These are phyloP conservation scores for Paradendryphiella salina DNA, from an alignment of 2,329 filamentous ascomycete species.

Conservation along the genomic window DNA sequence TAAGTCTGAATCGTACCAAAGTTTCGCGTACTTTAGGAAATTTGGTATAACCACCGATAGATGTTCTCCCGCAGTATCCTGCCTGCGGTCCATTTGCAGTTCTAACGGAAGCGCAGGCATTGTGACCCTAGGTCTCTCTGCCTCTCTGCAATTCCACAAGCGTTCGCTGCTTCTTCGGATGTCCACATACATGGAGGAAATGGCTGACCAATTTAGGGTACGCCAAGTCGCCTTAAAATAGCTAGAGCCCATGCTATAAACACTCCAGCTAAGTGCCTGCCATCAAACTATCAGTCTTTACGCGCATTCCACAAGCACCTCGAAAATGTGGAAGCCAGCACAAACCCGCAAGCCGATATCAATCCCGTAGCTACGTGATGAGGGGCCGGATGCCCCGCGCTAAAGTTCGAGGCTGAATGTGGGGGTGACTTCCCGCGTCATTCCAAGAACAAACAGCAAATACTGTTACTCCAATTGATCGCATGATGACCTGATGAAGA, in stretches of 20 bases:
- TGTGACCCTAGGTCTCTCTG: too few relatives aligned
- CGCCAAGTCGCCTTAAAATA: too few relatives aligned
- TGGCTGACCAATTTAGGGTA: too few relatives aligned
- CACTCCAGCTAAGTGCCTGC: neutral
- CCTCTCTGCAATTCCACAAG: constrained; percentile 45
- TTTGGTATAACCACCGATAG: too few relatives aligned
- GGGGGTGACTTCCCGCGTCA: constrained; percentile 17
- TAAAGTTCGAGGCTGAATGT: constrained; percentile 22
- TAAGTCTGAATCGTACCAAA: too few relatives aligned
- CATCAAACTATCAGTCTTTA: neutral
- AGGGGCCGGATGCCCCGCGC: constrained; percentile 27
- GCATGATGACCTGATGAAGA: neutral
- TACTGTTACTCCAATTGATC: neutral
- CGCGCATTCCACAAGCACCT: neutral
- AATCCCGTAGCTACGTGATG: constrained; percentile 9
- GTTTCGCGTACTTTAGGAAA: too few relatives aligned
- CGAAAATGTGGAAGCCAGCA: neutral
- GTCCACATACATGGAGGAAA: constrained; percentile 51
- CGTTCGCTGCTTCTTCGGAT: constrained; percentile 53
- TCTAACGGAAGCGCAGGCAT: too few relatives aligned
- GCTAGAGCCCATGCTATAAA: too few relatives aligned
- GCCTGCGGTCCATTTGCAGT: too few relatives aligned
- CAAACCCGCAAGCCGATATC: constrained; percentile 3
- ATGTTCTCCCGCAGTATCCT: too few relatives aligned
- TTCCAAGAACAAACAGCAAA: neutral